Conservation (phyloP, 441 rosid species). For the Adansonia rubrostipa region DNA sequence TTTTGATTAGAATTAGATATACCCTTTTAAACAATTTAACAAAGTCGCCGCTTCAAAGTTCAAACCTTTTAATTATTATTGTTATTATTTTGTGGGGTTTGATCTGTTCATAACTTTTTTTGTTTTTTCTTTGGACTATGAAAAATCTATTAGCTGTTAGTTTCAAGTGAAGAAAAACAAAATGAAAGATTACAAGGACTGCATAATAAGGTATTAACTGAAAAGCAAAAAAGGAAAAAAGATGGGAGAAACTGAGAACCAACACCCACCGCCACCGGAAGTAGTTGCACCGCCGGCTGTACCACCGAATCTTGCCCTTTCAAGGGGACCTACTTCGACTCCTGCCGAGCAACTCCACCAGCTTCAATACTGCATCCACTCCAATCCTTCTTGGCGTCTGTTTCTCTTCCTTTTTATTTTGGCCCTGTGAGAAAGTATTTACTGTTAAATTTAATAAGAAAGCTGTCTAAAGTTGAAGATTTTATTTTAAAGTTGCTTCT, state of each 20-base stretch:
- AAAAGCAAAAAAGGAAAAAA: background rate
- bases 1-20: background rate
- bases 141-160: background rate
- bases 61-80: background rate
- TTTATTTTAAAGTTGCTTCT: conserved; percentile 35
- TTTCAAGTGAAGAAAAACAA: conserved; percentile 7
- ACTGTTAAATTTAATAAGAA: conserved; percentile 33
- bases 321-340: conserved; percentile 67
- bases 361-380: conserved; percentile 90
- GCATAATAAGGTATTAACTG: background rate
- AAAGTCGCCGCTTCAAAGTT: background rate
- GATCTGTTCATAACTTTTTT: background rate
- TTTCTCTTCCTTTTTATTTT: conserved; percentile 33
- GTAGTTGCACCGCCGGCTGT: conserved; percentile 42
- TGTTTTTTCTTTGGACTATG: conserved; percentile 1
- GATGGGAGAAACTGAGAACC: conserved; percentile 70
- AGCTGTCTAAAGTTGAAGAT: conserved; percentile 29
- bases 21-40: background rate
- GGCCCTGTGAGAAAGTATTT: background rate
- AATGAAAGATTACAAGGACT: conserved; percentile 6
- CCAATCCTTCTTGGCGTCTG: conserved; percentile 93
- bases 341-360: conserved; percentile 87
- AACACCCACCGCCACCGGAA: conserved; percentile 42
- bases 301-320: conserved; percentile 48
- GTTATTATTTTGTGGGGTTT: background rate